These are phyloP conservation scores for Paecilomyces sp. DNA, from an alignment of 2,329 filamentous ascomycete genomes.

Conservation along the genomic window DNA sequence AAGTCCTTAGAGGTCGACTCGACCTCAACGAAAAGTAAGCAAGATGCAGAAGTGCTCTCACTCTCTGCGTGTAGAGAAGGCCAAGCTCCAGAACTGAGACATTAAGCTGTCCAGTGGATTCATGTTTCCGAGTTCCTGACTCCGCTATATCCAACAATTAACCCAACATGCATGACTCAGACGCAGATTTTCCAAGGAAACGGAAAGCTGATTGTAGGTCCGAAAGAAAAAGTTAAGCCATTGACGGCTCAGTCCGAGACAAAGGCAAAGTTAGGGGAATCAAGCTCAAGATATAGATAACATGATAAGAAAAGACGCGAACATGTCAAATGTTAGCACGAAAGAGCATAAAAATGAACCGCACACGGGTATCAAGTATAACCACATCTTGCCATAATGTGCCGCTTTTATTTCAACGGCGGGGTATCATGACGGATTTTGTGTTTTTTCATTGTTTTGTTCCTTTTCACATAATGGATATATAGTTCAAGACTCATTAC, in stretches of 20 bases:
- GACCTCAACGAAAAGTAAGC: not conserved
- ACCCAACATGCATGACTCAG: not conserved
- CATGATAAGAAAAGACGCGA: not conserved
- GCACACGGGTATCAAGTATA: not conserved
- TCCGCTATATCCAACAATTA: not conserved
- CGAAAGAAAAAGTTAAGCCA: not conserved
- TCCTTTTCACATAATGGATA: constrained; percentile 2
- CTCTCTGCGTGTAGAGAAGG: not conserved
- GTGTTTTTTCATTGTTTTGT: not conserved
- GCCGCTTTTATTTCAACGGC: not conserved
- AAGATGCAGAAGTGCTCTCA: not conserved
- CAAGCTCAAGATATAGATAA: not conserved
- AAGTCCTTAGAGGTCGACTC: not conserved
- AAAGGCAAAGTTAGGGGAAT: not conserved
- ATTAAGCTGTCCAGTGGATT: not conserved
- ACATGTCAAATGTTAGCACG: not conserved
- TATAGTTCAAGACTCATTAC: not conserved
- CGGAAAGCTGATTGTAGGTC: not conserved
- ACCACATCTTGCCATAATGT: not conserved
- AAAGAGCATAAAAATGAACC: not conserved
- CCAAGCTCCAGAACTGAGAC: not conserved
- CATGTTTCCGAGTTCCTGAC: not conserved
- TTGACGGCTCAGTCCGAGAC: not conserved
- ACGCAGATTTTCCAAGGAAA: not conserved
- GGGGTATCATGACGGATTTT: not conserved